Evolutionary conservation across 495 filamentous ascomycete genomes (phyloP), one percentile per base, ranked within the genome.

Genomic region (Schizothecium vesticola): DNA sequence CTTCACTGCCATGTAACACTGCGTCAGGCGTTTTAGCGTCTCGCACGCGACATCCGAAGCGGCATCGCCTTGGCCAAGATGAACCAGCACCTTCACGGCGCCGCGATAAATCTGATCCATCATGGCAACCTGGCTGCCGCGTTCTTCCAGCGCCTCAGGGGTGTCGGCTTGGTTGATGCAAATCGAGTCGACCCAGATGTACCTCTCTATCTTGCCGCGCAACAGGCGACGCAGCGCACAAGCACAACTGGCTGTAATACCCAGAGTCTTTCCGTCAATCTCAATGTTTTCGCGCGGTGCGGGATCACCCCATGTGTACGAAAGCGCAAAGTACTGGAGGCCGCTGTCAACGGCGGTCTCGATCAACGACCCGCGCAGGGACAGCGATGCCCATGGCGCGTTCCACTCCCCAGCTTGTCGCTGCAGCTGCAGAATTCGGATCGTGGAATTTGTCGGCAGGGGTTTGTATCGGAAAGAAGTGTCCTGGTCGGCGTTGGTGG

Each of bases 271-370:
- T 21, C 2, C 6, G 25, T 58, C 22, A 31, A n/a, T 36, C 0
- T 66, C 12, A 25, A 66, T 66, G 19, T 23, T 28, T 55, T 33
- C 55, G 25, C 26, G 26, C 6, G 26, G 26, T 24, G 64, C 56
- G 9, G 64, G 21, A 33, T 66, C 64, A 1, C 51, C 64, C 64
- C 56, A 66, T 1, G 56, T 66, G 28, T 66, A 66, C 64, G 64
- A 66, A n/a, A 59, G 64, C 8, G 64, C 64, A n/a, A 29, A 22
- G 24, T 65, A 58, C 21, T 61, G 13, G 25, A 22, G 25, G 22
- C 9, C 11, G 6, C 9, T 13, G 10, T 61, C 59, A 8, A 61
- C 28, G 8, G 59, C 8, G 5, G 22, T 22, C 25, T 61, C 59
- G 59, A 61, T 29, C 10, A 61, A 23, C 25, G 59, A 61, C 21